phyloP scores from a whole-genome alignment of 1,139 yeast species.

The Hanseniaspora gamundiae region DNA sequence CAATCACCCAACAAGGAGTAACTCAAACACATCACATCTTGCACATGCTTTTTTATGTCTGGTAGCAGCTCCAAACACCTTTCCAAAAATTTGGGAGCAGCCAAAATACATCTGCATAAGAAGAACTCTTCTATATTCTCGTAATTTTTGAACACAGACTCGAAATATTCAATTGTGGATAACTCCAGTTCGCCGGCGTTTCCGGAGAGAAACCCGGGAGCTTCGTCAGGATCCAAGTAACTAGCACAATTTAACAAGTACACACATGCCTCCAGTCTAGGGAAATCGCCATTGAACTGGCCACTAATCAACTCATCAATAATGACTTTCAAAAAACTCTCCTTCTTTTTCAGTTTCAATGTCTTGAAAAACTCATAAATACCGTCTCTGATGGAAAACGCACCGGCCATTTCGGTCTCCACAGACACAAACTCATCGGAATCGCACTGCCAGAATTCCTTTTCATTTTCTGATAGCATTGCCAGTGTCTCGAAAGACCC shows the following conservation, averaged over 20 bases:
- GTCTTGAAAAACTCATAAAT: slow-evolving; percentile 30
- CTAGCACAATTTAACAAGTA: slow-evolving; percentile 19
- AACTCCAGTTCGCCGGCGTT: background rate
- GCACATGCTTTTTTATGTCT: slow-evolving; percentile 29
- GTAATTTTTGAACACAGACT: background rate
- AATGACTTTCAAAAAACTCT: slow-evolving; percentile 13
- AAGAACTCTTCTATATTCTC: slow-evolving; percentile 18
- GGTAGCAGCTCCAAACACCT: slow-evolving; percentile 31
- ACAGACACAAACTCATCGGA: slow-evolving; percentile 60
- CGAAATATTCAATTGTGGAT: background rate
- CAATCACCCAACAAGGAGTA: slow-evolving; percentile 21
- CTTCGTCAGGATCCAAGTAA: slow-evolving; percentile 14
- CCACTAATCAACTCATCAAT: slow-evolving; percentile 32
- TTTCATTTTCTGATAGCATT: slow-evolving; percentile 20
- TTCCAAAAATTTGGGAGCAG: slow-evolving; percentile 46
- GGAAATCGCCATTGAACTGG: slow-evolving; percentile 14
- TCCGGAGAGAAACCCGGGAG: background rate
- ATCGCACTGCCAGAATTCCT: slow-evolving; percentile 36
- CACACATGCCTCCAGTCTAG: slow-evolving; percentile 23
- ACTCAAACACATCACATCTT: slow-evolving; percentile 30
- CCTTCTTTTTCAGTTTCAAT: background rate
- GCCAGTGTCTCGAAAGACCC: background rate
- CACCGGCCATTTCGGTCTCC: slow-evolving; percentile 51
- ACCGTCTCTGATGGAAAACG: slow-evolving; percentile 40
- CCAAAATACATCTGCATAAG: slow-evolving; percentile 34